Base-by-base conservation (phyloP, 2,329 filamentous ascomycete species). In the Pestalotiopsis sp. region DNA sequence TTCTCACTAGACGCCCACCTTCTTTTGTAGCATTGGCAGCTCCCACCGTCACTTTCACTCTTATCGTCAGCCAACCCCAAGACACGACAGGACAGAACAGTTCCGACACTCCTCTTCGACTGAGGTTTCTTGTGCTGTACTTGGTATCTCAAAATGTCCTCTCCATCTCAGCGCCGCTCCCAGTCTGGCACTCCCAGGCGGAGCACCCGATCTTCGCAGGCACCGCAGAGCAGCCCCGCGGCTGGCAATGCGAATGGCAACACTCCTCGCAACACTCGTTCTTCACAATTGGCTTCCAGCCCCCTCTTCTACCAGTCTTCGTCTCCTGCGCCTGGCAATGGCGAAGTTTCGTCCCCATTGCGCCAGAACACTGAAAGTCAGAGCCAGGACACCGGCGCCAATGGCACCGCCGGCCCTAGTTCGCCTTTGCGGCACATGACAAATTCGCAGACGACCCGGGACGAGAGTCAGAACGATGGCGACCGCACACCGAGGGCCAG, bases 271-370 rank as follows among this genome's bases (percentile, higher is more conserved):
- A 80, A 80, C 67, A 81, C 79, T 65, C 82, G 83, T 41, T 73
- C 80, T 25, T 84, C 85, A 25, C 84, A 86, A 73, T 83, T 91
- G 70, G 88, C 89, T 4, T 96, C 94, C 4, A 97, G 94, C 69
- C 95, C 95, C 56, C 85, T 97, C 72, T 93, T 93, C 80, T 97
- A 91, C 80, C 89, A 87, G 74, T 89, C 85, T 2, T 83, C 84
- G 7, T 83, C 84, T 11, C 77, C 76, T 20, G 77, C 76, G 7
- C 77, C 76, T 56, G 74, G 75, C 59, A 80, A 83, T 65, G 81
- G 83, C 13, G 74, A 75, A 45, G 73, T 74, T 36, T 89, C 86
- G 7, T 89, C 87, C 49, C 87, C 87, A 12, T 75, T 89, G 74
- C 81, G 85, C 70, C 86, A 89, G 75, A 87, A 87, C 82, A 87